phyloP scores from a whole-genome alignment of 2,329 filamentous ascomycete species.

The Penicillium brasilianum region DNA sequence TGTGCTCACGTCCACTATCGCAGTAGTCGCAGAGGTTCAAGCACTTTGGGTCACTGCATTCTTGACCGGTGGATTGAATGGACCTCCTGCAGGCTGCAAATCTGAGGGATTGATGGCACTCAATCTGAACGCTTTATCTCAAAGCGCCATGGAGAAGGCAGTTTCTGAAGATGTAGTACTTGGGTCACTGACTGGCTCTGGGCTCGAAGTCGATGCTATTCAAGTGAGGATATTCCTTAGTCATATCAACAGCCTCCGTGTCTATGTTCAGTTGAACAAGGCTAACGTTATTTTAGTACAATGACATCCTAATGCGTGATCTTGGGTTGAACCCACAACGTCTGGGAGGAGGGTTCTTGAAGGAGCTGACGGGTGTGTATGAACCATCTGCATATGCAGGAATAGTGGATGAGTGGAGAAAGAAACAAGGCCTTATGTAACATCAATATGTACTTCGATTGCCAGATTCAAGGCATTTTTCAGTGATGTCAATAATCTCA shows the following conservation, averaged over 20 bases:
- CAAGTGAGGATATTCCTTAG: slow-evolving; percentile 17
- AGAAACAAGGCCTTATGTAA: background rate
- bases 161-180: slow-evolving; percentile 32
- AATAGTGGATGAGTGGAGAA: slow-evolving; percentile 34
- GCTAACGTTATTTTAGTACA: slow-evolving; percentile 27
- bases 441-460: background rate
- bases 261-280: background rate
- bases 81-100: background rate
- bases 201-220: slow-evolving; percentile 30
- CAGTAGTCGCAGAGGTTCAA: slow-evolving; percentile 32
- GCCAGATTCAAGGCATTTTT: background rate
- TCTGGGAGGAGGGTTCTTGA: slow-evolving; percentile 25
- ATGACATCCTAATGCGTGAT: slow-evolving; percentile 33
- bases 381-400: slow-evolving; percentile 30
- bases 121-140: slow-evolving; percentile 7
- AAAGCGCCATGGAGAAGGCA: slow-evolving; percentile 13
- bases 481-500: too few species aligned
- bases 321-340: slow-evolving; percentile 33
- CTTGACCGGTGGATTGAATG: slow-evolving; percentile 28
- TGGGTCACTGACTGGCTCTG: slow-evolving; percentile 26
- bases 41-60: slow-evolving; percentile 34
- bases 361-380: slow-evolving; percentile 31
- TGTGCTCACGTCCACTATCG: slow-evolving; percentile 27
- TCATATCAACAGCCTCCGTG: background rate
- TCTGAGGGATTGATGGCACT: background rate